These are phyloP conservation scores for Lipomyces yamadae DNA, from an alignment of 805 yeast species.

Conservation along the genomic window DNA sequence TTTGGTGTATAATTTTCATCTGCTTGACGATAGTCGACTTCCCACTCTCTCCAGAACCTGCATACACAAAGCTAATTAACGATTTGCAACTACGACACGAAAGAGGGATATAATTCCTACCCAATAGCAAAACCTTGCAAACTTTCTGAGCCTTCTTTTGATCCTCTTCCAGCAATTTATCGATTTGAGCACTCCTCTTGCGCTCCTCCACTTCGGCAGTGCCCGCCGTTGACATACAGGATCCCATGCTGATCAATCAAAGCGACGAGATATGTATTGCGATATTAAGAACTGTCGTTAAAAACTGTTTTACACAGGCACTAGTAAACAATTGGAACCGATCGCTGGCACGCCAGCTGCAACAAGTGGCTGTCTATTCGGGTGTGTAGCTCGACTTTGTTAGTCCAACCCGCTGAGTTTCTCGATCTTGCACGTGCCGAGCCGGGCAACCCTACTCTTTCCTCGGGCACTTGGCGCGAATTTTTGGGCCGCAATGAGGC, in stretches of 20 bases:
- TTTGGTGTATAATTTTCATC: slow-evolving; percentile 76
- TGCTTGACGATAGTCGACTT: slow-evolving; percentile 81
- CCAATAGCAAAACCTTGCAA: slow-evolving; percentile 69
- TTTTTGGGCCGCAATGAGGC: no score
- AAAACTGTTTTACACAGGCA: no score
- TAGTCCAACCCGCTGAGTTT: no score
- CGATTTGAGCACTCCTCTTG: slow-evolving; percentile 31
- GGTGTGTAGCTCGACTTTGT: no score
- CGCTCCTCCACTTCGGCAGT: slow-evolving; percentile 23
- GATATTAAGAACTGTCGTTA: no score
- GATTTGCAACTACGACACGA: background rate
- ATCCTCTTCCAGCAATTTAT: slow-evolving; percentile 34
- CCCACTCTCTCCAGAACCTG: slow-evolving; percentile 84
- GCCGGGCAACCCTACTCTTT: no score
- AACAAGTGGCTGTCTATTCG: no score
- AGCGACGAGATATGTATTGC: background rate
- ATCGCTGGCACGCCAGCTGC: no score
- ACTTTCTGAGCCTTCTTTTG: slow-evolving; percentile 48
- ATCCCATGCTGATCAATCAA: slow-evolving; percentile 20
- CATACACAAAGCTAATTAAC: background rate
- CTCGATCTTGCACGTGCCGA: no score
- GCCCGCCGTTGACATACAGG: slow-evolving; percentile 27
- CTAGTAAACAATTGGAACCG: no score
- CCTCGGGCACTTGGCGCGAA: no score
- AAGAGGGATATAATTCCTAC: slow-evolving; percentile 8